Conservation (phyloP, 23 red algal species). For the Agarophyton chilense region DNA sequence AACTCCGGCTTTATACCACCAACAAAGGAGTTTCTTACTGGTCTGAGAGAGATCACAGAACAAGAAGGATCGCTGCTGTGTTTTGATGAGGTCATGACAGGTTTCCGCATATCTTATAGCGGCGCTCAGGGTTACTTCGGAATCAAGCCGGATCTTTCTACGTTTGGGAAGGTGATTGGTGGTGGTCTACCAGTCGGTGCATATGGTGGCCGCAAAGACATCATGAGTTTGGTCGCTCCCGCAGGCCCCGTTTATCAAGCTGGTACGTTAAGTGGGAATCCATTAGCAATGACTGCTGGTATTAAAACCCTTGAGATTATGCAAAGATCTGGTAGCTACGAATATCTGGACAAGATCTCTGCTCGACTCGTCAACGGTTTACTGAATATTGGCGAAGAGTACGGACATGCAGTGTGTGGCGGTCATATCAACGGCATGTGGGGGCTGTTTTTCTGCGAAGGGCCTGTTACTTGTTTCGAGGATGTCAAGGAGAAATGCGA, state of each 20-base stretch:
- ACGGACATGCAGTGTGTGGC: conserved; percentile 89
- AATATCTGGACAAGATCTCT: conserved; percentile 89
- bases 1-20: conserved; percentile 98
- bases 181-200: conserved; percentile 97
- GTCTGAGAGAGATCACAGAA: conserved; percentile 80
- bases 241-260: conserved; percentile 98
- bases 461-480: conserved; percentile 92
- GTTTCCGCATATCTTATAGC: conserved; percentile 94
- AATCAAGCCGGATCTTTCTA: conserved; percentile 96
- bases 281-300: conserved; percentile 98
- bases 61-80: conserved; percentile 89
- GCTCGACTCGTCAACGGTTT: conserved; percentile 79
- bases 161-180: conserved; percentile 99
- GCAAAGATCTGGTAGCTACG: conserved; percentile 90
- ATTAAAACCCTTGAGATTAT: conserved; percentile 99
- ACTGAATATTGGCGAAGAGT: conserved; percentile 72
- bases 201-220: conserved; percentile 93
- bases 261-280: conserved; percentile 95
- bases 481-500: conserved; percentile 87
- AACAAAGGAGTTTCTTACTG: conserved; percentile 76
- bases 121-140: conserved; percentile 92
- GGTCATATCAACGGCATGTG: conserved; percentile 95
- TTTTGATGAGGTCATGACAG: conserved; percentile 99
- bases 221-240: conserved; percentile 98
- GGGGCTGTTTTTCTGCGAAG: conserved; percentile 94